Base-by-base conservation (phyloP, 2,329 filamentous ascomycete genomes). In the Ilyonectria mors-panacis region DNA sequence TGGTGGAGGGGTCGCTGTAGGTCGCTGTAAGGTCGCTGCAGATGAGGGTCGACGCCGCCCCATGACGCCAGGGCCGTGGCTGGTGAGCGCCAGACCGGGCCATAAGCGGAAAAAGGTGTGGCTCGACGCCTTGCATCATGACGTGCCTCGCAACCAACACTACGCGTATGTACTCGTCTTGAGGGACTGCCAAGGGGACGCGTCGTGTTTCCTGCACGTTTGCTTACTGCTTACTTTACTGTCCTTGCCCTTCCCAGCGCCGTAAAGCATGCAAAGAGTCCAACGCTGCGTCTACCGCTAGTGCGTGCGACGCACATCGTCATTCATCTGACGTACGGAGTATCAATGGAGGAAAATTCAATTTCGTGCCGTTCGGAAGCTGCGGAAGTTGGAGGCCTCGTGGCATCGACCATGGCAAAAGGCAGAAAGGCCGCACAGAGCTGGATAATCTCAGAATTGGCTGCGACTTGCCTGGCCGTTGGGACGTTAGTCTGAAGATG, bases 31-130 rank as follows among this genome's bases (percentile, higher is more conserved):
- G 15, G 37, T 42, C 39, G 39, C 39, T 19, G 39, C 39, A 3
- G 39, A n/a, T 17, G 39, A 42, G 30, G 26, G n/a, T 45, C 19
- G 10, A 45, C 19, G n/a, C 9, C 17, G 50, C 28, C 50, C 42
- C 61, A 66, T 66, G 63, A 66, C 63, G 63, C 63, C 58, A 45
- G 45, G 21, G 8, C 26, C 53, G 63, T 66, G 63, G 63, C 63
- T 66, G 63, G 50, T 59, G 63, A 21, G 56, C 56, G 63, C 26
- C 26, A 26, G 47, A 42, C 4, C 15, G 28, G 48, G 30, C 50
- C 10, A 21, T 53, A 6, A 6, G 26, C 50, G 30, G 2, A 6
- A 30, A 35, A 33, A 21, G 50, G 50, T 30, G 33, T 19, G 50
- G 19, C 28, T 23, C n/a, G n/a, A 53, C 30, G 50, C 50, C 50